Percentiles rank a stretch among this genome's conserved stretches.
These are phyloP conservation scores for Ceratorhiza oryzae-sativae DNA, from an alignment of 1,284 basidiomycete species.

Conservation along the genomic window DNA sequence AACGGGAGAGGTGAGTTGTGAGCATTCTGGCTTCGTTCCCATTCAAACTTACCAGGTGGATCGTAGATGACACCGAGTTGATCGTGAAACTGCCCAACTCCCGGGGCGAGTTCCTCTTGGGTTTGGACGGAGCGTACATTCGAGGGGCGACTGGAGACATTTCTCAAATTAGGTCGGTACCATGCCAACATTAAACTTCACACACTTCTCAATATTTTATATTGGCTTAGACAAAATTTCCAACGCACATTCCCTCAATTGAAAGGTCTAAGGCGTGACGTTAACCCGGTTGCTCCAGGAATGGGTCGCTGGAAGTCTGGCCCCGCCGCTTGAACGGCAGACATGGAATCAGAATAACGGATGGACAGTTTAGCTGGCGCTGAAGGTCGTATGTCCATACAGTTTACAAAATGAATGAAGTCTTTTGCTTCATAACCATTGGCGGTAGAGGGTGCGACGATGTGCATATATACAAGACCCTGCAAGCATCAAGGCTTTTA, in stretches of 20 bases:
- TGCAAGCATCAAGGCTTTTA: too few species aligned
- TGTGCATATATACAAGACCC: too few species aligned
- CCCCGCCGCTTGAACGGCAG: conserved; percentile 13
- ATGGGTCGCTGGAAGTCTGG: conserved; percentile 34
- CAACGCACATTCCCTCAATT: conserved; percentile 25
- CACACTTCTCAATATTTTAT: neutral
- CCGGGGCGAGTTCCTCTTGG: conserved; percentile 30
- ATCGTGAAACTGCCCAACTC: conserved; percentile 14
- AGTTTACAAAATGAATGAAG: neutral
- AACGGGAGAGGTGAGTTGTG: conserved; percentile 25
- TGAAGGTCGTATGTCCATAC: neutral
- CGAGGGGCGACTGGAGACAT: conserved; percentile 16
- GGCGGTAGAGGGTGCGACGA: too few species aligned
- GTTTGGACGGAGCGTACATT: conserved; percentile 23
- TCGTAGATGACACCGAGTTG: conserved; percentile 23
- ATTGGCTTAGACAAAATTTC: conserved; percentile 36
- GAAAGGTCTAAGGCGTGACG: conserved; percentile 10
- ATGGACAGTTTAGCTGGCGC: neutral
- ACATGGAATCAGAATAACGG: neutral
- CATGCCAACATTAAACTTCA: neutral
- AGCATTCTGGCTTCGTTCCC: too few species aligned
- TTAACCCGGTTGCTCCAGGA: neutral
- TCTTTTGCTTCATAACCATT: neutral
- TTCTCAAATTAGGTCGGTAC: conserved; percentile 9
- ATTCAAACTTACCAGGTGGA: neutral